Percentiles rank a stretch among this genome's conserved stretches.
Conservation (phyloP, 2,329 filamentous ascomycete species). For the Ceratocystis ficicola region DNA sequence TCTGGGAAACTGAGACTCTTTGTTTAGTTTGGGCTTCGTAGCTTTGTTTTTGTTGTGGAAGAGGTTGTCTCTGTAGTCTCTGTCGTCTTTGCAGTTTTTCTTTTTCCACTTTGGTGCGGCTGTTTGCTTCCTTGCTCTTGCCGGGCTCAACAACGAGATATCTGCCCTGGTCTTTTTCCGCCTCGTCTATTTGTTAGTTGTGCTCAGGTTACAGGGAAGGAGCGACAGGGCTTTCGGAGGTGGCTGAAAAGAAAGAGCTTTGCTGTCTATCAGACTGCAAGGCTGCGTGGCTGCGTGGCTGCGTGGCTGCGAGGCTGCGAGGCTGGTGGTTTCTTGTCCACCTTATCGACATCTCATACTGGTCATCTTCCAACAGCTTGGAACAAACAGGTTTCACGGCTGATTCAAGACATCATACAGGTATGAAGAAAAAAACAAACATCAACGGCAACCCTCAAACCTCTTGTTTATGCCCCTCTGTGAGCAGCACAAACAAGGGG, state of each 20-base stretch:
- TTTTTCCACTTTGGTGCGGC: slow-evolving; percentile 11
- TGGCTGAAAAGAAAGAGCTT: not conserved
- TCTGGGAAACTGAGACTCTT: not conserved
- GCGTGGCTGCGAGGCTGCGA: not conserved
- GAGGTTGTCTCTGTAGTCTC: slow-evolving; percentile 15
- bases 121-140: slow-evolving; percentile 3
- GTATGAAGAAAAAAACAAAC: not conserved
- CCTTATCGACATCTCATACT: not conserved
- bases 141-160: not conserved
- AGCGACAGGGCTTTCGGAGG: not conserved
- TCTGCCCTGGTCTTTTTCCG: slow-evolving; percentile 1
- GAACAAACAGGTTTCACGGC: no score
- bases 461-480: not conserved
- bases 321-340: not conserved
- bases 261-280: not conserved
- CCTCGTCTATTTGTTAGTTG: slow-evolving; percentile 3
- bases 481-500: not conserved
- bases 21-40: not conserved
- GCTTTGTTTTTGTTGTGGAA: not conserved
- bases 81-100: no score
- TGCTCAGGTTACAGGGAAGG: not conserved
- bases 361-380: no score
- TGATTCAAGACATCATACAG: not conserved
- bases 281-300: no score
- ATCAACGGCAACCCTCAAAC: not conserved